phyloP scores from a whole-genome alignment of 805 yeast genomes.

The Ogataea degrootiae region DNA sequence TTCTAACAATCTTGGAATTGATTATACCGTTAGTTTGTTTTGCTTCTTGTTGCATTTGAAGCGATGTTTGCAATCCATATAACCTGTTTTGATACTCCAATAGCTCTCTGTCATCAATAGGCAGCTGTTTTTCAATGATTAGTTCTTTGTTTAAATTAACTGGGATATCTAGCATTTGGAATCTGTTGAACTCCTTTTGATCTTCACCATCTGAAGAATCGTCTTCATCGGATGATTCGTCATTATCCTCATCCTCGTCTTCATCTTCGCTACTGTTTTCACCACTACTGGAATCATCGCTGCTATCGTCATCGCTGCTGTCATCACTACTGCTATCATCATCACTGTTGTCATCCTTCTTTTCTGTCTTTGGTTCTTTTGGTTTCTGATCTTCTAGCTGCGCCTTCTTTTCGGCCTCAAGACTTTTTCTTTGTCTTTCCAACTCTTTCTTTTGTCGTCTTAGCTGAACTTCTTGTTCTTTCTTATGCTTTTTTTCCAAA shows the following conservation, averaged over 20 bases:
- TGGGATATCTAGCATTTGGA: slow-evolving; percentile 15
- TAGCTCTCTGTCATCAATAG: slow-evolving; percentile 34
- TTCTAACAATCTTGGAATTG: slow-evolving; percentile 36
- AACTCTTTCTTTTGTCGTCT: slow-evolving; percentile 12
- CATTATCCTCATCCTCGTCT: background rate
- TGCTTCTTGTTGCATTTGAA: slow-evolving; percentile 24
- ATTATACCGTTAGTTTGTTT: slow-evolving; percentile 26
- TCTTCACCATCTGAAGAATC: slow-evolving; percentile 5
- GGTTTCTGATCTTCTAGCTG: slow-evolving; percentile 4
- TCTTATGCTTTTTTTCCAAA: slow-evolving; percentile 17
- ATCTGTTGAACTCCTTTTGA: slow-evolving; percentile 12
- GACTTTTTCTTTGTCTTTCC: slow-evolving; percentile 8
- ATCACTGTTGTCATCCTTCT: slow-evolving; percentile 4
- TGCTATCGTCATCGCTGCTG: background rate
- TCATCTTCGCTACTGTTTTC: slow-evolving; percentile 3
- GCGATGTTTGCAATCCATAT: slow-evolving; percentile 21
- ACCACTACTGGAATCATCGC: slow-evolving; percentile 3
- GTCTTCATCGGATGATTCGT: slow-evolving; percentile 1
- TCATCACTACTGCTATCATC: slow-evolving; percentile 9
- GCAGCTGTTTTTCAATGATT: slow-evolving; percentile 26
- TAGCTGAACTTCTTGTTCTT: slow-evolving; percentile 15
- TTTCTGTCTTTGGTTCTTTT: background rate
- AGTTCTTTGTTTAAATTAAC: slow-evolving; percentile 21
- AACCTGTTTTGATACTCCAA: slow-evolving; percentile 29
- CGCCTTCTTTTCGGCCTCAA: slow-evolving; percentile 3